Evolutionary conservation across 257 asterid genomes (phyloP), one percentile per base, ranked within the genome.

Genomic region (Cinchona pubescens): DNA sequence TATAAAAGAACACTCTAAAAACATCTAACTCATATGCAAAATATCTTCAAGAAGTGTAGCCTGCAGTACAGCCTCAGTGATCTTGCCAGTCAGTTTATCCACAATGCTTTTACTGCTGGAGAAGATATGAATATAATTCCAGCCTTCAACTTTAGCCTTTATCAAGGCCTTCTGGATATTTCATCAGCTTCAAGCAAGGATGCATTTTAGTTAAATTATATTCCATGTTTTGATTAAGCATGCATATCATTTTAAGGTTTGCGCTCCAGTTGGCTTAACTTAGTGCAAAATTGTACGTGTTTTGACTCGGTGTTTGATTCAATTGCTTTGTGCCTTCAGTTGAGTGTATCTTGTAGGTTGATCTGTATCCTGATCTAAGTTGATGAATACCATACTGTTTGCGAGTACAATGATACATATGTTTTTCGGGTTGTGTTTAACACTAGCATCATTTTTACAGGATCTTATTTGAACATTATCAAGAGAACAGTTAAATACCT

Each of bases 401-500:
- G 48, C 32, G 30, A 19, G 11, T 0, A 74, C 15, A 53, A 66
- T 25, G 7, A 19, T 43, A 27, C 35, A 63, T 56, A 13, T 1
- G 4, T 23, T 25, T 23, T 59, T 30, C 21, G 43, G 14, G 23
- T 60, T 35, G 43, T 62, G 3, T 7, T 48, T 60, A 11, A 15
- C 27, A 19, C 27, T 72, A n/a, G 40, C 56, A 23, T 58, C 76
- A 48, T 37, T 68, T 68, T 45, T 79, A 79, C 86, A 92, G 99
- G 98, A 69, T 86, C 96, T 25, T 78, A 86, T 73, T 79, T 95
- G 83, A 90, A 91, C 84, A 76, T 90, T 70, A 91, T 93, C 76
- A 87, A 91, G 85, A 92, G 97, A 86, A 91, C 96, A 0, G 95
- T 89, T 7, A 89, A 88, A 76, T 92, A 74, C 79, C 82, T 91